Percentiles rank a stretch among this genome's conserved stretches.
Conservation (phyloP, 495 filamentous ascomycete species). For the Emericellopsis terricola region DNA sequence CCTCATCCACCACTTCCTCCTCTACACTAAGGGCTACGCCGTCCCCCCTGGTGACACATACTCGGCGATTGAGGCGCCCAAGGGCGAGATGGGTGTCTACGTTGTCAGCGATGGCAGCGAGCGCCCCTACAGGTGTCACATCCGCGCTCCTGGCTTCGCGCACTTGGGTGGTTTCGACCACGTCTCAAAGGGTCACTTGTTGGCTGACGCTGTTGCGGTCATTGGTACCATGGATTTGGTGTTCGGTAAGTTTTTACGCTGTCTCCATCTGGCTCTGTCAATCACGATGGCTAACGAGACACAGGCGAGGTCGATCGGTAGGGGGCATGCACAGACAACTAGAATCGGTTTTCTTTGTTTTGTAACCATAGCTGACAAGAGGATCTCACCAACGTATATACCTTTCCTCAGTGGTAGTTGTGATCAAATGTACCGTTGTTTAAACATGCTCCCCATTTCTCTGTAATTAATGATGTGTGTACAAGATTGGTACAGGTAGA, state of each 20-base stretch:
- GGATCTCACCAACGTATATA: neutral
- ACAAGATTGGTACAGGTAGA: too few species aligned
- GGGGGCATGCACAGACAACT: slow-evolving; percentile 4
- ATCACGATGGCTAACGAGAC: neutral
- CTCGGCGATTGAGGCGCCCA: slow-evolving; percentile 91
- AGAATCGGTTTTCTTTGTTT: slow-evolving; percentile 3
- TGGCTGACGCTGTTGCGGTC: slow-evolving; percentile 93
- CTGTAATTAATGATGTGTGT: too few species aligned
- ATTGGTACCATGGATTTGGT: slow-evolving; percentile 90
- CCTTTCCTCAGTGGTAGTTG: neutral
- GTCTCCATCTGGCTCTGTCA: too few species aligned
- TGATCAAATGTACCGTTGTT: neutral
- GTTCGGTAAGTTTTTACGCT: slow-evolving; percentile 23
- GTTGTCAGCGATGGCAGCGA: slow-evolving; percentile 94
- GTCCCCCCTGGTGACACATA: slow-evolving; percentile 99
- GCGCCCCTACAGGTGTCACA: slow-evolving; percentile 93
- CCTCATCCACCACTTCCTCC: slow-evolving; percentile 95
- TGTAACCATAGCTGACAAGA: slow-evolving; percentile 4
- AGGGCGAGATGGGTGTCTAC: slow-evolving; percentile 98
- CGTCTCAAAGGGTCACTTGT: slow-evolving; percentile 71
- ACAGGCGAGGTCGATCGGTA: slow-evolving; percentile 33
- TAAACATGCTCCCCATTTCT: too few species aligned
- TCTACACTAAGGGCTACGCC: slow-evolving; percentile 95
- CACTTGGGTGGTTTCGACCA: slow-evolving; percentile 93
- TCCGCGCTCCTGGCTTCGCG: slow-evolving; percentile 90